These are phyloP conservation scores for Parsonsia alboflavescens DNA, from an alignment of 257 asterid genomes.

Conservation along the genomic window DNA sequence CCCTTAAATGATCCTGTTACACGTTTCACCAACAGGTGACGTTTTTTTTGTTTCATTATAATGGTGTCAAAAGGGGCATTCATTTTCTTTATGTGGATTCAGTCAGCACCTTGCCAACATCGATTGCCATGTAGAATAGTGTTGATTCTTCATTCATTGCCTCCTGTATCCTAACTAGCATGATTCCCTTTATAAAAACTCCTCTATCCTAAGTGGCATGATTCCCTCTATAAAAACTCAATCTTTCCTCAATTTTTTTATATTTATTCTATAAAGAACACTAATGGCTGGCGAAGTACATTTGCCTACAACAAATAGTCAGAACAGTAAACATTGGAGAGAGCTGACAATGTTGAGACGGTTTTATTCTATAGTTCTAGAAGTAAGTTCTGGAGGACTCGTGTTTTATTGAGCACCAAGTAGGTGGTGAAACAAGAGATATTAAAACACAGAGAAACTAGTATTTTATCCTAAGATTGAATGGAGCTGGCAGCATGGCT, in stretches of 20 bases:
- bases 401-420: neutral
- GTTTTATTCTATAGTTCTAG: neutral
- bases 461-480: neutral
- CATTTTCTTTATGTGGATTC: neutral
- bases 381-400: neutral
- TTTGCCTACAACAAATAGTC: conserved; percentile 9
- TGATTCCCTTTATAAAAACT: no score
- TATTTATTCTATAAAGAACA: conserved; percentile 2
- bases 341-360: neutral
- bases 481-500: conserved; percentile 1
- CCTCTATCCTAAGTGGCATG: conserved; percentile 14
- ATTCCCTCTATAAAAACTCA: conserved; percentile 8
- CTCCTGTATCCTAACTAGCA: no score
- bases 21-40: conserved; percentile 32
- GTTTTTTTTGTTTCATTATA: conserved; percentile 7
- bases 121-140: conserved; percentile 2
- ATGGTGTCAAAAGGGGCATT: conserved; percentile 26
- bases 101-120: neutral
- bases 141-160: conserved; percentile 4
- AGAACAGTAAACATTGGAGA: conserved; percentile 4
- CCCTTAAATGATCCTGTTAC: conserved; percentile 30
- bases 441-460: neutral
- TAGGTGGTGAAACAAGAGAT: neutral
- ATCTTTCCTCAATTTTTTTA: neutral
- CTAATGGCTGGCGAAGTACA: conserved; percentile 9